phyloP scores from a whole-genome alignment of 2,329 filamentous ascomycete genomes.

The Colletotrichum sublineola region DNA sequence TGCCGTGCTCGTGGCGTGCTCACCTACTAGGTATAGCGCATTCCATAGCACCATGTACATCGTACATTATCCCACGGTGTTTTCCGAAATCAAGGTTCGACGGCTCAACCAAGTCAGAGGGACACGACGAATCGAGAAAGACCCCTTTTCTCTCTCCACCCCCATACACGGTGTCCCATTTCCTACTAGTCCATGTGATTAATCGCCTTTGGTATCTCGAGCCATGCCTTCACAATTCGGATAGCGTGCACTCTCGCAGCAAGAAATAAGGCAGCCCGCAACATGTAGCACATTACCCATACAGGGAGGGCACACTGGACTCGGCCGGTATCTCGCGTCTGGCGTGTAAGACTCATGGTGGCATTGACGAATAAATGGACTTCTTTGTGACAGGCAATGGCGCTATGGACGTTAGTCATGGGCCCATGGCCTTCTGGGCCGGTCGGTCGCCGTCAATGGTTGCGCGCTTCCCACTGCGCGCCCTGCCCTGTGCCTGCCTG shows the following conservation, averaged over 20 bases:
- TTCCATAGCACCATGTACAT: neutral
- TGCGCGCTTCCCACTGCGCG: constrained; percentile 32
- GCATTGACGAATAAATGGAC: constrained; percentile 3
- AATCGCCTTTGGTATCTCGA: neutral
- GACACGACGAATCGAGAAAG: constrained; percentile 20
- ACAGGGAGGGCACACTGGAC: neutral
- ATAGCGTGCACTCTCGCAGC: neutral
- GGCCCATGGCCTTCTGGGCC: constrained; percentile 28
- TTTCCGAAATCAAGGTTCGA: constrained; percentile 8
- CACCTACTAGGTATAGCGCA: neutral
- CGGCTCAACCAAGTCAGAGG: constrained; percentile 1
- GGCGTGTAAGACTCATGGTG: constrained; percentile 3
- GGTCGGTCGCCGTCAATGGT: constrained; percentile 17
- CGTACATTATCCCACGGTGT: neutral
- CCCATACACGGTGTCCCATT: neutral
- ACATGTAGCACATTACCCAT: neutral
- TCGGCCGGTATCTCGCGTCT: too few species aligned
- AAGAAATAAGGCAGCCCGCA: neutral
- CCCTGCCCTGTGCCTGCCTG: constrained; percentile 10
- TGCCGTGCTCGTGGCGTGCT: neutral
- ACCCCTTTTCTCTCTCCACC: constrained; percentile 15
- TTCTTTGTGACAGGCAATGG: neutral
- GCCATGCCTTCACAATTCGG: neutral
- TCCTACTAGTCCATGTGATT: neutral
- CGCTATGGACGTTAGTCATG: constrained; percentile 6